Evolutionary conservation across 2,329 filamentous ascomycete species (phyloP).

Genomic region (Parastagonospora avenae): DNA sequence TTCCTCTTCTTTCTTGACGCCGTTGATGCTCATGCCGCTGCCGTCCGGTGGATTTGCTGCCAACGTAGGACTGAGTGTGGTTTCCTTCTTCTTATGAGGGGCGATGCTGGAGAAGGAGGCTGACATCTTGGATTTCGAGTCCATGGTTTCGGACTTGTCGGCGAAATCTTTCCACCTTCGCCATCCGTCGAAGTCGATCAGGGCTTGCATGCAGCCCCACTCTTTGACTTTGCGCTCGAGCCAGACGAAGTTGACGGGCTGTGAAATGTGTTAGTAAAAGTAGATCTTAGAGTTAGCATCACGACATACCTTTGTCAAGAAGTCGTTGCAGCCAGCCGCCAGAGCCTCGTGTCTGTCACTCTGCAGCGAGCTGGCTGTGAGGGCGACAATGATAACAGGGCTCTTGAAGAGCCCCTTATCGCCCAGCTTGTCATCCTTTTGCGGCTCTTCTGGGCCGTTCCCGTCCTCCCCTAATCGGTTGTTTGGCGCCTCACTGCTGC

Average conservation of each 20-base stretch:
- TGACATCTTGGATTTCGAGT: slow-evolving; percentile 41
- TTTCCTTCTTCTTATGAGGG: slow-evolving; percentile 25
- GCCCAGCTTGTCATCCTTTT: slow-evolving; percentile 71
- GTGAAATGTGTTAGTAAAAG: slow-evolving; percentile 24
- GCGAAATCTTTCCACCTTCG: slow-evolving; percentile 90
- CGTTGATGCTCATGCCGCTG: slow-evolving; percentile 17
- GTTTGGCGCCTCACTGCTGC: slow-evolving; percentile 51
- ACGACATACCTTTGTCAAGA: slow-evolving; percentile 83
- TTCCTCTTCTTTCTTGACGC: slow-evolving; percentile 28
- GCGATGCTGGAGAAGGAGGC: slow-evolving; percentile 40
- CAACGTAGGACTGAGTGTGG: slow-evolving; percentile 18
- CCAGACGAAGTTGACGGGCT: slow-evolving; percentile 98
- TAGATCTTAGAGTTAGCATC: neutral
- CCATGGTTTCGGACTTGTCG: slow-evolving; percentile 41
- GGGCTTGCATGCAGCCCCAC: slow-evolving; percentile 99
- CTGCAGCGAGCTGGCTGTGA: slow-evolving; percentile 92
- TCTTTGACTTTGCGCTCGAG: slow-evolving; percentile 97
- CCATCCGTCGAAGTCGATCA: slow-evolving; percentile 99
- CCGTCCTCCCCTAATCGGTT: slow-evolving; percentile 47
- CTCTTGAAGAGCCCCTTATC: slow-evolving; percentile 81
- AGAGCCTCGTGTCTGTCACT: slow-evolving; percentile 94
- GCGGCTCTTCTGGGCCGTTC: slow-evolving; percentile 39
- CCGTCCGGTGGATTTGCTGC: slow-evolving; percentile 20
- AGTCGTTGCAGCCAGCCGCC: slow-evolving; percentile 96
- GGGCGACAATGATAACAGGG: slow-evolving; percentile 94